Evolutionary conservation across 176 grass and related monocot genomes (phyloP).

Genomic region (Phyllostachys edulis): DNA sequence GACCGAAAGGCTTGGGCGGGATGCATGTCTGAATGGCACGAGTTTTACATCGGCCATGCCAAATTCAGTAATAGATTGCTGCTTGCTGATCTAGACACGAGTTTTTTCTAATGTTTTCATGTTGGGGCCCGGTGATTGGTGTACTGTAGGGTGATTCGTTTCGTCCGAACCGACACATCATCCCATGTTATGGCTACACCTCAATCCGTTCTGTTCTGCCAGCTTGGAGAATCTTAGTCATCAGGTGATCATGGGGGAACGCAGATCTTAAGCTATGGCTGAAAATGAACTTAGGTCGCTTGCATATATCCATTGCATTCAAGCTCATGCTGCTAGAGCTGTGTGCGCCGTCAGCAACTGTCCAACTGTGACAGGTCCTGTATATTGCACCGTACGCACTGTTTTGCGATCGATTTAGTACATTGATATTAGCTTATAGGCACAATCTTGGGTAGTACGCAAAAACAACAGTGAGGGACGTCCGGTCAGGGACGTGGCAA

Average conservation of each 20-base stretch:
- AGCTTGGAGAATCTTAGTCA: conserved; percentile 15
- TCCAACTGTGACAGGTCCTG: too few species aligned
- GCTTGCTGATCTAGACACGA: not conserved
- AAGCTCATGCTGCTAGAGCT: not conserved
- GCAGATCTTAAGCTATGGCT: not conserved
- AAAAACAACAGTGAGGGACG: too few species aligned
- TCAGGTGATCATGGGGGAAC: not conserved
- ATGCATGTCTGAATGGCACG: not conserved
- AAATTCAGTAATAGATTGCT: not conserved
- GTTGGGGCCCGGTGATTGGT: not conserved
- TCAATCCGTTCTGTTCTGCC: not conserved
- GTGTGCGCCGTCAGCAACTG: too few species aligned
- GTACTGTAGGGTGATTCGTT: not conserved
- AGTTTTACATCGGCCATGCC: not conserved
- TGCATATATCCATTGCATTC: too few species aligned
- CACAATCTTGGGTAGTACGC: too few species aligned
- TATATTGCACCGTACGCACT: not conserved
- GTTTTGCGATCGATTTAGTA: not conserved
- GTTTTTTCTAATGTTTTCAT: not conserved
- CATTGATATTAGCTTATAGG: too few species aligned
- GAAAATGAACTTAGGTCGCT: not conserved
- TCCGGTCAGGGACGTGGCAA: too few species aligned
- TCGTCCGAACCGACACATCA: not conserved
- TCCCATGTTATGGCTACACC: conserved; percentile 6
- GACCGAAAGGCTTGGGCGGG: not conserved